phyloP scores from a whole-genome alignment of 192 early-diverging fungal genomes.

The Gryganskiella cystojenkinii region DNA sequence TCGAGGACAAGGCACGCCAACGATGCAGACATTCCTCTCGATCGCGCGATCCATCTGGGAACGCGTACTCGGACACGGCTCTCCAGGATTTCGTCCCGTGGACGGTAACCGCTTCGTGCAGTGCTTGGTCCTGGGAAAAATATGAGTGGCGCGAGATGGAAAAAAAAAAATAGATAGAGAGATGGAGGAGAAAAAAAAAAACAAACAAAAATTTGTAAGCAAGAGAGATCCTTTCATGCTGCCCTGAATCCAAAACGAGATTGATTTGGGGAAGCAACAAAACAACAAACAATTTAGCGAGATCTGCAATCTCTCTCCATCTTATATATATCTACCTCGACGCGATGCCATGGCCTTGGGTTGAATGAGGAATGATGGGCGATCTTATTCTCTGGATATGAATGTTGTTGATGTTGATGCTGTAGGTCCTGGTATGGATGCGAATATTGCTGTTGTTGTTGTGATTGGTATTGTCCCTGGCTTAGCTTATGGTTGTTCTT shows the following conservation, averaged over 20 bases:
- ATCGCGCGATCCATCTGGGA: conserved; percentile 22
- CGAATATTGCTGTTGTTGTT: neutral
- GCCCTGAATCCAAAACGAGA: too few species aligned
- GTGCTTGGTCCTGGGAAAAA: conserved; percentile 19
- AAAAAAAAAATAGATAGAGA: too few species aligned
- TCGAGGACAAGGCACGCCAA: conserved; percentile 6
- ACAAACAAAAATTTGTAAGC: neutral
- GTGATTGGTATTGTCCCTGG: neutral
- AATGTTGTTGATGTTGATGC: neutral
- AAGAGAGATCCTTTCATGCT: too few species aligned
- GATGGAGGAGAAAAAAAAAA: neutral
- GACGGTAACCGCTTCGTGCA: conserved; percentile 12
- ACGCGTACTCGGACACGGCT: conserved; percentile 14
- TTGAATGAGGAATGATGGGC: neutral
- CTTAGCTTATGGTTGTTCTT: neutral
- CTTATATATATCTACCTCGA: neutral
- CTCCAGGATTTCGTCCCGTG: conserved; percentile 22
- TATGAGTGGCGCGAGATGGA: too few species aligned
- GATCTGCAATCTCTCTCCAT: too few species aligned
- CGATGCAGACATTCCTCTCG: conserved; percentile 25
- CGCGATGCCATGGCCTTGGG: conserved; percentile 4
- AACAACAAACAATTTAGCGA: too few species aligned
- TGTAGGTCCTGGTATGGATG: neutral
- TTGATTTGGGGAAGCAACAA: too few species aligned
- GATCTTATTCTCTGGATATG: neutral